Evolutionary conservation across 768 basidiomycete species (phyloP).

Genomic region (Russula lepida): DNA sequence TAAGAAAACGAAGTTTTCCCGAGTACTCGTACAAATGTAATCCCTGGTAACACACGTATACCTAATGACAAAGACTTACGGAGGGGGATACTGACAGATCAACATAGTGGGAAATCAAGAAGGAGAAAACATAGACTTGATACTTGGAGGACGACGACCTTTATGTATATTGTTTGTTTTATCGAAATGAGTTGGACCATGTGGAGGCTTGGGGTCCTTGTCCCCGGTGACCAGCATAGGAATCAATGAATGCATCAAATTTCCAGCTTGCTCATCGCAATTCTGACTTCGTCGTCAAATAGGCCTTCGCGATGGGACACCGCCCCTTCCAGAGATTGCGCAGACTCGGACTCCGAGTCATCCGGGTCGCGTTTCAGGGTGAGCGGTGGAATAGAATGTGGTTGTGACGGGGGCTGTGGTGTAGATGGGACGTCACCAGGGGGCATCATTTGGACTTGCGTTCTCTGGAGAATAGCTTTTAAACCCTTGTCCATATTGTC

Average conservation of each 20-base stretch:
- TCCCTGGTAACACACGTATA: background rate
- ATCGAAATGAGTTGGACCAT: too few relatives aligned
- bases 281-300: conserved; percentile 32
- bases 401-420: background rate
- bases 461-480: background rate
- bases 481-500: conserved; percentile 15
- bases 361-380: background rate
- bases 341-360: conserved; percentile 28
- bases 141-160: background rate
- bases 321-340: conserved; percentile 41
- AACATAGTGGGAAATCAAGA: background rate
- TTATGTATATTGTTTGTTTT: too few relatives aligned
- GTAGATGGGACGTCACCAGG: background rate
- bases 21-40: background rate
- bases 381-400: background rate
- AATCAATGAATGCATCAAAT: background rate
- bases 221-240: conserved; percentile 44
- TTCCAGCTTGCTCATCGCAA: background rate
- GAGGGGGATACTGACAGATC: background rate
- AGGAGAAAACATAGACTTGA: background rate
- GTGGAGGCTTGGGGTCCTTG: conserved; percentile 5
- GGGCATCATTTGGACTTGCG: background rate
- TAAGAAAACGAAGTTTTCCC: background rate
- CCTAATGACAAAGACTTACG: background rate
- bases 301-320: conserved; percentile 65